Conservation (phyloP, 768 basidiomycete genomes). For the Rhodosporidiobolus sp. region DNA sequence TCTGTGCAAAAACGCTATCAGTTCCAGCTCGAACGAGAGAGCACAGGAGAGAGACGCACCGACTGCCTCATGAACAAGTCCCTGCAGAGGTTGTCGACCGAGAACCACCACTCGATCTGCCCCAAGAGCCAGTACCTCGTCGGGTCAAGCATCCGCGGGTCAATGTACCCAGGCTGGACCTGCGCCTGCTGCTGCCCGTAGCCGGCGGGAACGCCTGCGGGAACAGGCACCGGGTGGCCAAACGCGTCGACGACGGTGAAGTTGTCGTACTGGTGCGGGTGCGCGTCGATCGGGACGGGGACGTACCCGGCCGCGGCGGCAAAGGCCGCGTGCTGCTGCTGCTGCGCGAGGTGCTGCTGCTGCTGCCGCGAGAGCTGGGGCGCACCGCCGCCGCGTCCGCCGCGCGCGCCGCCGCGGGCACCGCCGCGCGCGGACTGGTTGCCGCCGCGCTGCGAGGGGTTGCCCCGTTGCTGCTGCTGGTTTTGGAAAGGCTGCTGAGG, state of each 20-base stretch:
- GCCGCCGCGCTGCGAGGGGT: neutral
- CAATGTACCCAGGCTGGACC: constrained; percentile 13
- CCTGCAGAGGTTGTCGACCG: constrained; percentile 80
- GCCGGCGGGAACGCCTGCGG: constrained; percentile 8
- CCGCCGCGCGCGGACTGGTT: neutral
- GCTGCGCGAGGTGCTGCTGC: constrained; percentile 4
- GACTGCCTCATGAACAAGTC: constrained; percentile 76
- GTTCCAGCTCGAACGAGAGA: neutral
- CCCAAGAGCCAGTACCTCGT: constrained; percentile 64
- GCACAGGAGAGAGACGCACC: constrained; percentile 44
- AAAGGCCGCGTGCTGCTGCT: constrained; percentile 4
- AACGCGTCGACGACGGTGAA: constrained; percentile 18
- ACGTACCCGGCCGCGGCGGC: constrained; percentile 13
- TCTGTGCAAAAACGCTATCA: constrained; percentile 55
- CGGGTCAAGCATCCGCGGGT: constrained; percentile 55
- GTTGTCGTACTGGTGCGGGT: constrained; percentile 8
- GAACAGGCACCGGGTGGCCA: constrained; percentile 22
- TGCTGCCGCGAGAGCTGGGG: neutral
- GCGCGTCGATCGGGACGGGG: constrained; percentile 20
- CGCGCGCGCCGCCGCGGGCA: constrained; percentile 11
- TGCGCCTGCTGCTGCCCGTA: constrained; percentile 7
- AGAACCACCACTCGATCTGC: constrained; percentile 89
- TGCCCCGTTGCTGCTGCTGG: constrained; percentile 1
- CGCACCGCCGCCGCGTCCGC: neutral
- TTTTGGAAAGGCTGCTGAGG: neutral